Evolutionary conservation across 345 rosid species (phyloP).

Genomic region (Populus tremula): DNA sequence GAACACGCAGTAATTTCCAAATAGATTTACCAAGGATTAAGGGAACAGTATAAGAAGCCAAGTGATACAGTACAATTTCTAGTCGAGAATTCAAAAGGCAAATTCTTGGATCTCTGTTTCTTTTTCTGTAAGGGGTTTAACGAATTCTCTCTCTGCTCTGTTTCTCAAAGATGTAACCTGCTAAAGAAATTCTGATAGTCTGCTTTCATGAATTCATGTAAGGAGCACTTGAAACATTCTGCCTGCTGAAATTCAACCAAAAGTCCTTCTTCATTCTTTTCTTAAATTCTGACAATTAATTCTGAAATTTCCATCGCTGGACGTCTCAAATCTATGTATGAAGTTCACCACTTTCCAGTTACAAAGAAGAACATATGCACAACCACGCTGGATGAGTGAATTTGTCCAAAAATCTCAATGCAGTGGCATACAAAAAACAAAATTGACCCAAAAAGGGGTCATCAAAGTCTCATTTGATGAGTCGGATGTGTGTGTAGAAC

Average conservation of each 20-base stretch:
- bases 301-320: neutral
- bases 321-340: neutral
- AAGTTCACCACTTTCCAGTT: neutral
- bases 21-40: no score
- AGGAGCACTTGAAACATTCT: neutral
- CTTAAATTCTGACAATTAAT: neutral
- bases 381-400: neutral
- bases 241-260: neutral
- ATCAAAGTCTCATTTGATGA: neutral
- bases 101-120: neutral
- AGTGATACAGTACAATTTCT: no score
- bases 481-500: neutral
- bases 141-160: neutral
- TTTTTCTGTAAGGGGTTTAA: neutral
- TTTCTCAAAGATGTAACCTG: neutral
- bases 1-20: no score
- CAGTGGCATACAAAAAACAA: neutral
- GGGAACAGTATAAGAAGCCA: no score
- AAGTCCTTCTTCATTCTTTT: no score
- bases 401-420: neutral
- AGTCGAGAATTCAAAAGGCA: no score
- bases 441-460: slow-evolving; percentile 3
- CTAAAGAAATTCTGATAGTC: no score
- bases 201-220: no score
- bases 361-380: neutral